Evolutionary conservation across 192 early-diverging fungal species (phyloP), one percentile per base, ranked within the genome.

Genomic region (Rhizoclosmatium globosum): DNA sequence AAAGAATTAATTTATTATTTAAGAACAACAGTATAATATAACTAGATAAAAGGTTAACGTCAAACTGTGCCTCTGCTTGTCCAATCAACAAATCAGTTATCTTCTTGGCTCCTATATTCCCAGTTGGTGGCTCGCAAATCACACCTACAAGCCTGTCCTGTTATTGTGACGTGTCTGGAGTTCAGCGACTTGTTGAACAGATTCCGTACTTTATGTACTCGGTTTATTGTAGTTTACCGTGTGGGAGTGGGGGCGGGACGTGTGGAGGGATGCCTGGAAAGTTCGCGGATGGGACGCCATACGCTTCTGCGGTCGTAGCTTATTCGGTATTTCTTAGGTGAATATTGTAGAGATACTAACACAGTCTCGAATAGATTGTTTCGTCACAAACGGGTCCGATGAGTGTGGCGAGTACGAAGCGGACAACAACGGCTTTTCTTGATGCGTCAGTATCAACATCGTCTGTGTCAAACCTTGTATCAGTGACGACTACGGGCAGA

Each of bases 211-310:
- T 76, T 66, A 4, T 38, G n/a, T 45, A 76, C 41, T 7, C 43
- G 4, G 41, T 38, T 1, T 64, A 66, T n/a, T 76, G 74, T 47
- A 76, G 66, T 41, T 76, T 76, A 64, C 13, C 21, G 1, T 76
- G 74, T 66, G 60, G 31, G 7, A 56, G 21, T 41, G 62, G 64
- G 43, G 64, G 47, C n/a, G 74, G 62, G 15, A 53, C 53, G 44
- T 76, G 74, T 56, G 74, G 74, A 13, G 74, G 74, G 19, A 50
- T 56, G 64, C 74, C 74, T 15, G 74, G 74, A 11, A 50, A 66
- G 23, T 76, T 50, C 64, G 61, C 44, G 23, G 64, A 76, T 67
- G 74, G 74, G 4, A 67, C 61, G 6, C 17, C 48, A 31, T 76
- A 76, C 48, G 47, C 4, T 15, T 76, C 46, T 3, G 46, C 74